Evolutionary conservation across 768 basidiomycete genomes (phyloP), one percentile per base, ranked within the genome.

Genomic region (Polyporus arcularius): DNA sequence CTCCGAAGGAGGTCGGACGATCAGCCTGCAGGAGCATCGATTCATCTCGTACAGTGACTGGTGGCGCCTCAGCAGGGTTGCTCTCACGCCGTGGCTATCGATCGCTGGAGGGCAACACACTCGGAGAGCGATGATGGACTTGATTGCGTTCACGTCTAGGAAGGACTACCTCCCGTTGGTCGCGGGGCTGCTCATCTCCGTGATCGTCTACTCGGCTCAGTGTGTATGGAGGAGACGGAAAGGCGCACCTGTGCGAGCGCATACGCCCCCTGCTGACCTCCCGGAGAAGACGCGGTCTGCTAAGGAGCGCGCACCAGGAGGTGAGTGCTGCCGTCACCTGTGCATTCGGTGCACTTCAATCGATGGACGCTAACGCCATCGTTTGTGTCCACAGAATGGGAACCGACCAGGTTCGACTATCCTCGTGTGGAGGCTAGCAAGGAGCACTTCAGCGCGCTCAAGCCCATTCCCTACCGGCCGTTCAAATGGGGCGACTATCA

Each of bases 381-480:
- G 21, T 26, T 16, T 43, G n/a, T 26, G 5, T 26, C n/a, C 11
- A 18, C n/a, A 87, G 86, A 79, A 66, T 87, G 86, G 86, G 74
- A 66, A 1, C 81, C 83, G 4, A 76, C 78, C 12, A 43, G 66
- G 32, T 88, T 87, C 66, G 64, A 68, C 12, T 88, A 84, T 65
- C 86, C 87, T 1, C 53, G 70, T 9, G 74, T 88, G 35, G 73
- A 76, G 9, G 74, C 84, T 4, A 76, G 76, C 61, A 57, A 60
- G 14, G 66, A 75, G 16, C 71, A 76, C 38, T 73, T 84, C 57
- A 71, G 68, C 21, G 75, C 82, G 26, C 73, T 82, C 31, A 78
- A 80, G 63, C 85, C 85, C 9, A 79, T 87, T 6, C 83, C 86
- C 15, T 89, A 90, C 66, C 75, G 86, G 16, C 86, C 88, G 12